These are phyloP conservation scores for Triticum monococcum DNA, from an alignment of 176 grass and related monocot genomes.

Conservation along the genomic window DNA sequence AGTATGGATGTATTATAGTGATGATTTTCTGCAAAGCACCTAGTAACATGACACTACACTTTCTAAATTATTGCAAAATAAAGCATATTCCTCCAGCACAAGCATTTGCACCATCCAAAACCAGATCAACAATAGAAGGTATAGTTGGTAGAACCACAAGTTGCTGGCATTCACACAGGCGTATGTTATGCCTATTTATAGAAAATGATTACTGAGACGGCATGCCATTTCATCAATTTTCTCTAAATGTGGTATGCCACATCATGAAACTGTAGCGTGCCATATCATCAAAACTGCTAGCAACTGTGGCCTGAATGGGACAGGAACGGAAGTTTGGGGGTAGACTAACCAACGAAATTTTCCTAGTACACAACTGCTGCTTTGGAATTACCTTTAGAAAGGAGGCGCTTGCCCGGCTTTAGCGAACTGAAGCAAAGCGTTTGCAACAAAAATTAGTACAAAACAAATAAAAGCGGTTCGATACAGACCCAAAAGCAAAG, in stretches of 20 bases:
- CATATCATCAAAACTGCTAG: not conserved
- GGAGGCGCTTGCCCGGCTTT: no score
- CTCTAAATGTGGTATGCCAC: not conserved
- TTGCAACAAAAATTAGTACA: no score
- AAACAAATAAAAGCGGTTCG: no score
- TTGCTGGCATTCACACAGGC: not conserved
- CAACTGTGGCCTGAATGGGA: not conserved
- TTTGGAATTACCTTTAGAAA: constrained; percentile 1
- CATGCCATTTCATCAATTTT: constrained; percentile 2
- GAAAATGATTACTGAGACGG: not conserved
- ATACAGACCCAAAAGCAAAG: not conserved
- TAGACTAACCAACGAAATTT: constrained; percentile 8
- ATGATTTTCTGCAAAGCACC: constrained; percentile 1
- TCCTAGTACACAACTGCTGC: not conserved
- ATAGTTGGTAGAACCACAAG: constrained; percentile 13
- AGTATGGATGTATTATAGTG: not conserved
- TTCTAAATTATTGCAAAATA: not conserved
- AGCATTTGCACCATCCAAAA: not conserved
- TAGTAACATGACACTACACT: not conserved
- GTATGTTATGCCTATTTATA: not conserved
- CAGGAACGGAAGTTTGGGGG: not conserved
- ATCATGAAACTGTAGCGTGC: not conserved
- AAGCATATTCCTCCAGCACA: not conserved
- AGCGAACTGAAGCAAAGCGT: no score
- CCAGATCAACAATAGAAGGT: not conserved